phyloP scores from a whole-genome alignment of 305 asterid species.

The Fraxinus xanthoxyloides region DNA sequence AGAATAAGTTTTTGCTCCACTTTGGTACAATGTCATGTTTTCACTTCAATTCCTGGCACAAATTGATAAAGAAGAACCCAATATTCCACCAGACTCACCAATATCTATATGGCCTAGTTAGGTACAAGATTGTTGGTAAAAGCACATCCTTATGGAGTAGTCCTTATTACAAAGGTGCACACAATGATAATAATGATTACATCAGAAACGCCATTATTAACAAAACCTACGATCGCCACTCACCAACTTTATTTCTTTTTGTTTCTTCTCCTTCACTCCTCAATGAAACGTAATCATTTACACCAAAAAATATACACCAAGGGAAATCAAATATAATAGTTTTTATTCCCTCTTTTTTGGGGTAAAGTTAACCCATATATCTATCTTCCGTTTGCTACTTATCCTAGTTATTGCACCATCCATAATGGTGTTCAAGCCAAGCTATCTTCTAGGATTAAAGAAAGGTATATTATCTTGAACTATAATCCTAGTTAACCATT shows the following conservation, averaged over 20 bases:
- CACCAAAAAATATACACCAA: slow-evolving; percentile 6
- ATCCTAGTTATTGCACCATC: not conserved
- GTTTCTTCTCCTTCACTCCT: slow-evolving; percentile 20
- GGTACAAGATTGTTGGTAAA: slow-evolving; percentile 17
- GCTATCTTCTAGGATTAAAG: not conserved
- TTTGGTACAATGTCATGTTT: not conserved
- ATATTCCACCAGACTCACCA: slow-evolving; percentile 26
- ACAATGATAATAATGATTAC: not conserved
- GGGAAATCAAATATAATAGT: not conserved
- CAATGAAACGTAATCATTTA: not conserved
- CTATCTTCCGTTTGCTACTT: not conserved
- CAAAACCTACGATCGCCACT: not conserved
- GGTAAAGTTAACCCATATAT: not conserved
- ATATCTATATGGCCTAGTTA: slow-evolving; percentile 12
- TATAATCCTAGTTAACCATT: not conserved
- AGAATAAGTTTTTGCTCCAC: not conserved
- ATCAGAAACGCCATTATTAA: slow-evolving; percentile 3
- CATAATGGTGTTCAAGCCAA: not conserved
- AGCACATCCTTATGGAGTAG: not conserved
- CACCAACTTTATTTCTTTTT: slow-evolving; percentile 17
- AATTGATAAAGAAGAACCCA: slow-evolving; percentile 8
- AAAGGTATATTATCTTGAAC: not conserved
- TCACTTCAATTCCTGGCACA: not conserved
- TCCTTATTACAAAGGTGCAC: not conserved
- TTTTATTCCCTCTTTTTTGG: not conserved